Base-by-base conservation (phyloP, 371 early-diverging fungal genomes). In the Mortierella sp. region DNA sequence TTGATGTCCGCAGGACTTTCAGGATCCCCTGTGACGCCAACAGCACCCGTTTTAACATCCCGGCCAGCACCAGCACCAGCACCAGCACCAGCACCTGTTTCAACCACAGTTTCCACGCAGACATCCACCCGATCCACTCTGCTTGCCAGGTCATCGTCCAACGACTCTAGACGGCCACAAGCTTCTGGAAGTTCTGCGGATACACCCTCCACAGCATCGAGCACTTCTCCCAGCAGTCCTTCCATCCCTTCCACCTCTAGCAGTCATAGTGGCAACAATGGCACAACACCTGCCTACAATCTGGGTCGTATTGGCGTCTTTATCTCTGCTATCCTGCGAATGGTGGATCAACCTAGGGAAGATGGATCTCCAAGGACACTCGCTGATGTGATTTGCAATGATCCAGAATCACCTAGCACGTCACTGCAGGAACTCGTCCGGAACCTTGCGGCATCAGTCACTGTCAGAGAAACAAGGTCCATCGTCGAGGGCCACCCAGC, bases 281-380 rank as follows among this genome's bases (percentile, higher is more conserved):
- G 39, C 19, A 0, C 68, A 0, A 58, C 78, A 9, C 62, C 79
- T 7, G 72, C 72, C 2, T 79, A 79, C n/a, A 79, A 72, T 34
- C 49, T 79, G 26, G 79, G 79, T 5, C 72, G 79, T 5, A 72
- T 79, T 24, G 79, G 79, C 19, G 69, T 71, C 9, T 72, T 72
- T 42, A 72, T 79, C n/a, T 71, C 79, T 0, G 72, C 72, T 13
- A 61, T 79, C 14, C 26, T 79, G 31, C 48, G 79, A 30, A 79
- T 79, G 72, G 69, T 79, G 23, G 79, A 79, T 55, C 79, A 79
- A 30, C 79, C 79, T 18, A 41, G 72, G 19, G 79, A 79, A 47
- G 79, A 79, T 34, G 79, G 79, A 28, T 72, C 72, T 2, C 72
- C 79, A 0, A 48, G 72, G 21, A 72, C 68, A 13, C 28, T 79